Base-by-base conservation (phyloP, 2,329 filamentous ascomycete genomes). In the Verticillium nonalfalfae region DNA sequence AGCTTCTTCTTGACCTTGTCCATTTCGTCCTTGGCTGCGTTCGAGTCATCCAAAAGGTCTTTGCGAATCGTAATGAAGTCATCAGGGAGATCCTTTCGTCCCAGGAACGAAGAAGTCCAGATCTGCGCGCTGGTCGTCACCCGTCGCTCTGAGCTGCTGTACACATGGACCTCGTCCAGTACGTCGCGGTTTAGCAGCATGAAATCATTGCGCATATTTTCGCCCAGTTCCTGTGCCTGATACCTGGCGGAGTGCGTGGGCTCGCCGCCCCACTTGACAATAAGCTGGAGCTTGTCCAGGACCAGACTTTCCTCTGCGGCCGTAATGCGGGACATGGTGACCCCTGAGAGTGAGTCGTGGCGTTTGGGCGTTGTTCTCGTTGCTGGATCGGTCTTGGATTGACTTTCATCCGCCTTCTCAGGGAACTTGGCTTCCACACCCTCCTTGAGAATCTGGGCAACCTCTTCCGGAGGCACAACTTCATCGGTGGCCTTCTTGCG, bases 1-100 rank as follows among this genome's bases (percentile, higher is more conserved):
- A 99, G 84, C 85, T 96, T 97, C 85, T 99, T 99, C 83, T 99
- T 99, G 61, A 99, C 95, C 76, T 97, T 97, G 77, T 99, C 96
- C 90, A 97, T 99, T 71, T 97, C 93, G 73, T 99, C 95, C 74
- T 99, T 99, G 62, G 95, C 95, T 4, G 95, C 95, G 74, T 99
- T 99, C 0, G 93, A 98, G 72, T 99, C 95, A 73, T 99, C 95
- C 3, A 99, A 79, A 7, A 99, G 83, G 75, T 98, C 93, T 73
- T 99, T 99, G 59, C 95, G 88, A 61, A 98, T 89, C 38, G 87
- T 90, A 65, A 99, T 96, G 66, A 91, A 92, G 68, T 96, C 91
- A 31, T 91, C 86, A 0, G 90, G 86, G 15, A 97, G 81, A 60
- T 97, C 90, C 72, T 96, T 92, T 70, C 91, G 86, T 58, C 92